Evolutionary conservation across 495 filamentous ascomycete species (phyloP).

Genomic region (Cenococcum geophilum): DNA sequence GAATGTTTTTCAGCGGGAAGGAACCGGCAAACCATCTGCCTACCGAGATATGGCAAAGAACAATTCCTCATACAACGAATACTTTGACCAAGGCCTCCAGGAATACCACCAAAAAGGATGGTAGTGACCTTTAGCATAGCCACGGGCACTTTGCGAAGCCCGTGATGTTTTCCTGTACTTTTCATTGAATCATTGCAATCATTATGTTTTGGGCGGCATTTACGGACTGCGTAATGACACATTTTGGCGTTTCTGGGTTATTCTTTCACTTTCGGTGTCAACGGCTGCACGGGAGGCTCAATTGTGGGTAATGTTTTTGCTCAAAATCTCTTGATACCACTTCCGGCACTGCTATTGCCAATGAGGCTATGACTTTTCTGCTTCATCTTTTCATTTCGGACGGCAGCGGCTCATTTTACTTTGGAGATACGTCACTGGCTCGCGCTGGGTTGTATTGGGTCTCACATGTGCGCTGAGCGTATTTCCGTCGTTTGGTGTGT

Average conservation of each 20-base stretch:
- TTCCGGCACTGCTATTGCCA: slow-evolving; percentile 4
- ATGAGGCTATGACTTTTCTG: slow-evolving; percentile 6
- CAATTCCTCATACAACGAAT: slow-evolving; percentile 60
- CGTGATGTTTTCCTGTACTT: slow-evolving; percentile 1
- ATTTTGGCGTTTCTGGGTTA: slow-evolving; percentile 15
- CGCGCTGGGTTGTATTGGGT: slow-evolving; percentile 27
- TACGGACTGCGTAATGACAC: slow-evolving; percentile 20
- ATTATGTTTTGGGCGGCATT: slow-evolving; percentile 23
- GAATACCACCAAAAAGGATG: slow-evolving; percentile 68
- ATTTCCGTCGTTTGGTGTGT: slow-evolving; percentile 24
- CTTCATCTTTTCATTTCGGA: background rate
- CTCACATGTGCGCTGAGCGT: slow-evolving; percentile 9
- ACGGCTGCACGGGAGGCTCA: background rate
- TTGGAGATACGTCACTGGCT: slow-evolving; percentile 26
- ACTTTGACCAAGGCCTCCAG: slow-evolving; percentile 57
- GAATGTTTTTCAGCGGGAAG: slow-evolving; percentile 59
- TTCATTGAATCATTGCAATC: slow-evolving; percentile 12
- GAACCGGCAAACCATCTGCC: slow-evolving; percentile 6
- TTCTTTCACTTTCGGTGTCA: background rate
- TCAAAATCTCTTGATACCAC: background rate
- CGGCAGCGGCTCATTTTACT: slow-evolving; percentile 18
- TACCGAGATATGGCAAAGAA: slow-evolving; percentile 35
- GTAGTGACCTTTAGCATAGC: slow-evolving; percentile 38
- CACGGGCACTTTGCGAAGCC: background rate
- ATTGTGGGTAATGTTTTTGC: slow-evolving; percentile 1